phyloP scores from a whole-genome alignment of 495 filamentous ascomycete genomes.

The Penicillium dipodomyicola region DNA sequence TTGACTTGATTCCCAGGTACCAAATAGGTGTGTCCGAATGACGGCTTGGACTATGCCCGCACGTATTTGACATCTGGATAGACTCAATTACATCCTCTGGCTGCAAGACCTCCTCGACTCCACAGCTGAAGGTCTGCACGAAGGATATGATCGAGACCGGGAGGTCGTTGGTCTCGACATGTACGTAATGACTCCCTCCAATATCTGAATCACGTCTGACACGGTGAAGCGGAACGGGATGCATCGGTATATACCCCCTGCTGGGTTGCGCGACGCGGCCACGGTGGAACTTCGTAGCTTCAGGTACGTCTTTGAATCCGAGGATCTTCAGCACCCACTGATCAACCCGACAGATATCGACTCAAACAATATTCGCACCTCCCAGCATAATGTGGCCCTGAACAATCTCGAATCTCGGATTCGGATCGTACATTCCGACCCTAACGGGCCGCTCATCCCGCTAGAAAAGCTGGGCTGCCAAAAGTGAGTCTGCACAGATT shows the following conservation, averaged over 20 bases:
- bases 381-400: slow-evolving; percentile 56
- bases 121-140: slow-evolving; percentile 51
- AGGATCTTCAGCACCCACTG: slow-evolving; percentile 9
- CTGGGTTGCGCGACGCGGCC: slow-evolving; percentile 68
- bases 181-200: slow-evolving; percentile 27
- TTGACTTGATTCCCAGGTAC: slow-evolving; percentile 48
- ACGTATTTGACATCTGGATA: slow-evolving; percentile 20
- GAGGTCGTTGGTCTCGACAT: slow-evolving; percentile 77
- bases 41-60: background rate
- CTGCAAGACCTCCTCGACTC: slow-evolving; percentile 81
- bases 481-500: slow-evolving; percentile 29
- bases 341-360: slow-evolving; percentile 65
- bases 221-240: slow-evolving; percentile 67
- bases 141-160: slow-evolving; percentile 55
- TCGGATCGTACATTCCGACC: slow-evolving; percentile 53
- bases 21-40: slow-evolving; percentile 52
- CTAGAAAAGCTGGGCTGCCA: slow-evolving; percentile 46
- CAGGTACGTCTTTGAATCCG: slow-evolving; percentile 43
- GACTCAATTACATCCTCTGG: slow-evolving; percentile 89
- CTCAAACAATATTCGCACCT: slow-evolving; percentile 60
- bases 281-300: slow-evolving; percentile 70
- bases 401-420: slow-evolving; percentile 69
- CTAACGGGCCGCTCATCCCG: slow-evolving; percentile 59
- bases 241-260: slow-evolving; percentile 87
- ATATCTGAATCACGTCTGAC: slow-evolving; percentile 11